Evolutionary conservation across 2,329 filamentous ascomycete genomes (phyloP).

Genomic region (Ceratocystis diversiconidia): DNA sequence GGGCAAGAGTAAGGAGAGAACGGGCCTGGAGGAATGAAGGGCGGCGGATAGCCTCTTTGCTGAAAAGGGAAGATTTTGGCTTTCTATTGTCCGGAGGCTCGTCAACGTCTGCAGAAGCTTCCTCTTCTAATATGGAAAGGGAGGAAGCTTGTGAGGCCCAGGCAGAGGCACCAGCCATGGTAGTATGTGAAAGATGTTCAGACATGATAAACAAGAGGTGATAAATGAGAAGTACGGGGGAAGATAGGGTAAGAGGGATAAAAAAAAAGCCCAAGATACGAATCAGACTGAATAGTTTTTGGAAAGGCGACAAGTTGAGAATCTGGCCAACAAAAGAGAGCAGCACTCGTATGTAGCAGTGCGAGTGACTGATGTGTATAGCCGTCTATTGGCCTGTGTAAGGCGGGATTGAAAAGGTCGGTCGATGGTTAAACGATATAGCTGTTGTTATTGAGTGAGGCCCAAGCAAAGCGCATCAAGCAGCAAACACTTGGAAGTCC

Average conservation of each 20-base stretch:
- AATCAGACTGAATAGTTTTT: neutral
- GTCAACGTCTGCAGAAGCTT: slow-evolving; percentile 19
- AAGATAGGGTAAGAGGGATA: neutral
- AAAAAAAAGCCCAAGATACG: neutral
- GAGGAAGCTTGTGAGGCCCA: slow-evolving; percentile 18
- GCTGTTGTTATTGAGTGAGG: neutral
- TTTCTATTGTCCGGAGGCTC: slow-evolving; percentile 18
- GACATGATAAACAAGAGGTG: slow-evolving; percentile 9
- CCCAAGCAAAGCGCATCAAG: slow-evolving; percentile 6
- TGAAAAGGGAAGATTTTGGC: slow-evolving; percentile 17
- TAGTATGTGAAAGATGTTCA: slow-evolving; percentile 11
- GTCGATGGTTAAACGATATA: neutral
- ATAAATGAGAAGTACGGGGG: neutral
- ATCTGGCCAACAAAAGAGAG: too few relatives aligned
- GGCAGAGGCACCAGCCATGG: slow-evolving; percentile 3
- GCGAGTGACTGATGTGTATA: neutral
- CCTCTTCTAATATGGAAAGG: slow-evolving; percentile 17
- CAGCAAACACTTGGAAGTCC: slow-evolving; percentile 5
- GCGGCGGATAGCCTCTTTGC: slow-evolving; percentile 22
- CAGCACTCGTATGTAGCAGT: neutral
- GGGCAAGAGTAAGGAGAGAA: slow-evolving; percentile 76
- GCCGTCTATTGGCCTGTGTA: neutral
- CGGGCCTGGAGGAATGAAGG: slow-evolving; percentile 14
- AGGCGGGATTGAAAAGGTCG: neutral
- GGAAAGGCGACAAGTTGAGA: too few relatives aligned